Conservation (phyloP, 2,329 filamentous ascomycete genomes). For the Apiospora kogelbergensis region DNA sequence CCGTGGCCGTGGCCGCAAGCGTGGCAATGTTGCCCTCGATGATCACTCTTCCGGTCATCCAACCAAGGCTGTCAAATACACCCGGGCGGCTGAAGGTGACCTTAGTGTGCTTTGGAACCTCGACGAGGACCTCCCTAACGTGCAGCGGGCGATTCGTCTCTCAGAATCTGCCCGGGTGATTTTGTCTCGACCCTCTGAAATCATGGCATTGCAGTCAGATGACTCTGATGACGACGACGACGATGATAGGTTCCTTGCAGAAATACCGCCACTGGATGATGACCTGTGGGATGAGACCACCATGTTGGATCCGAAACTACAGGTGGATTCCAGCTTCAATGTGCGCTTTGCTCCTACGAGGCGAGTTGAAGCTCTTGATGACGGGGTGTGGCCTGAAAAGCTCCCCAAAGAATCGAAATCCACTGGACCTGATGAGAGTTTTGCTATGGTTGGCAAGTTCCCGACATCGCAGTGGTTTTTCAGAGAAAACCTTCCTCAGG, state of each 20-base stretch:
- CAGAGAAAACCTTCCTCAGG: slow-evolving; percentile 23
- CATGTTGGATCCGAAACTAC: too few species aligned
- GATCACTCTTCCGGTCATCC: neutral
- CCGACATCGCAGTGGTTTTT: slow-evolving; percentile 12
- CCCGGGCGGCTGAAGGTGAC: neutral
- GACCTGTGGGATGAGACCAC: neutral
- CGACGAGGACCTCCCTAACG: slow-evolving; percentile 3
- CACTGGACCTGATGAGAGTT: slow-evolving; percentile 5
- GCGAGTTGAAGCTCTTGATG: neutral
- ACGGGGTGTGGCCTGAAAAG: slow-evolving; percentile 11
- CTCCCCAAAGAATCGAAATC: neutral
- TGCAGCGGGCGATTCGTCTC: neutral
- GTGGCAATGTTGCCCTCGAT: slow-evolving; percentile 4
- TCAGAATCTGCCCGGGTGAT: neutral
- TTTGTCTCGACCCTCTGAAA: neutral
- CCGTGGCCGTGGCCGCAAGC: neutral
- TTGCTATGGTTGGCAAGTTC: slow-evolving; percentile 11
- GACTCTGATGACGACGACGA: slow-evolving; percentile 4
- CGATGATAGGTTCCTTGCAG: neutral
- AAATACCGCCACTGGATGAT: neutral
- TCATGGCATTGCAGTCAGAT: neutral
- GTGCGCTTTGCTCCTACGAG: slow-evolving; percentile 2
- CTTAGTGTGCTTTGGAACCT: neutral
- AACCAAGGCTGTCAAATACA: neutral
- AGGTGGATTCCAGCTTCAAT: neutral